Percentiles rank a stretch among this genome's conserved stretches.
These are phyloP conservation scores for Barnettozyma wickerhamii DNA, from an alignment of 805 yeast species.

Conservation along the genomic window DNA sequence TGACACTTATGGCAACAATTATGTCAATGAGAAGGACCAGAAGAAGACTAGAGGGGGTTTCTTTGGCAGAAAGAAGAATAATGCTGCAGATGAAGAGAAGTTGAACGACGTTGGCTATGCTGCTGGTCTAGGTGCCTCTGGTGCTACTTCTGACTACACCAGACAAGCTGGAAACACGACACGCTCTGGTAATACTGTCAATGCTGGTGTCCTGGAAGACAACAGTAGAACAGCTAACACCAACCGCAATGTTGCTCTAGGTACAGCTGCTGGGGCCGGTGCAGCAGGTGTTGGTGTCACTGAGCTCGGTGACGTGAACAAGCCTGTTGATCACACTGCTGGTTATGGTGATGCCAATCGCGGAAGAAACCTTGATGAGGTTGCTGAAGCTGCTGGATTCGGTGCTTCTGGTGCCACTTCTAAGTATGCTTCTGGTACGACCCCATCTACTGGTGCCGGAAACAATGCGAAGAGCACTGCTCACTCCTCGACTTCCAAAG, in stretches of 20 bases:
- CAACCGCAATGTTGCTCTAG: not conserved
- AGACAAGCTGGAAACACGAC: not conserved
- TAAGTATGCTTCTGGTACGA: not conserved
- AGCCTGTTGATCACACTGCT: not conserved
- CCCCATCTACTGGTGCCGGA: no score
- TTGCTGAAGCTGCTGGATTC: constrained; percentile 11
- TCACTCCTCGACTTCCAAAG: no score
- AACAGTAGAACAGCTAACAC: not conserved
- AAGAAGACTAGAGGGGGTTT: constrained; percentile 13
- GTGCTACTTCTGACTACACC: constrained; percentile 6
- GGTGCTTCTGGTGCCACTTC: constrained; percentile 11
- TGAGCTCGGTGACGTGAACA: not conserved
- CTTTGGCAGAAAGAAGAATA: constrained; percentile 13
- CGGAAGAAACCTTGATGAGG: constrained; percentile 6
- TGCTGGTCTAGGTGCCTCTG: constrained; percentile 14
- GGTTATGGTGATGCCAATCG: not conserved
- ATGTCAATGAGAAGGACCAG: constrained; percentile 16
- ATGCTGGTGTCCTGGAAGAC: not conserved
- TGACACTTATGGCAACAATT: constrained; percentile 26
- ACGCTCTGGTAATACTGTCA: not conserved
- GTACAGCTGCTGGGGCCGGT: constrained; percentile 5
- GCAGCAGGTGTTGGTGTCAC: constrained; percentile 12
- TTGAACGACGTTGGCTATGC: constrained; percentile 9
- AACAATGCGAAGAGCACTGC: no score
- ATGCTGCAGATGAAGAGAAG: constrained; percentile 6